Evolutionary conservation across 768 basidiomycete species (phyloP), one percentile per base, ranked within the genome.

Genomic region (Aureoboletus auriporus): DNA sequence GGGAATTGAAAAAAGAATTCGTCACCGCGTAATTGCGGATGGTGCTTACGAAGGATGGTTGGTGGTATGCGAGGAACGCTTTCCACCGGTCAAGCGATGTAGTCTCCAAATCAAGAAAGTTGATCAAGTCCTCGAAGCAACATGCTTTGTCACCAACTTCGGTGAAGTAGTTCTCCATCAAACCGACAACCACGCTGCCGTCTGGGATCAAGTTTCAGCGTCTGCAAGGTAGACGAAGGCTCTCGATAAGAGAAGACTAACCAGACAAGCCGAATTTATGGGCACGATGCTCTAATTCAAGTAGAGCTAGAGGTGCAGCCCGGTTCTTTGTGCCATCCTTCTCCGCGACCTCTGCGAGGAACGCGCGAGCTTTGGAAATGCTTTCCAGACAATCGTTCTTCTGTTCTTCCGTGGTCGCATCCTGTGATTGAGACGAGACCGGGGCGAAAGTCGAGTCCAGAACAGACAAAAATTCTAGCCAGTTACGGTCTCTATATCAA

Each of bases 81-180:
- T 71, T 75, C 79, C 84, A 86, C 45, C 70, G 68, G 5, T 66
- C 47, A 10, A 77, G 66, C 28, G 76, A 74, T 11, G 76, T 70
- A 42, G 66, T 75, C 20, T 76, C 68, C 12, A 87, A 66, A 8
- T 59, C 60, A 46, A 85, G 65, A 61, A 86, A 92, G 4, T 83
- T 80, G 55, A 75, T 76, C 35, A 95, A 69, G 58, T 96, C 93
- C 67, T 94, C 93, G 49, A 83, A 89, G 64, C 90, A 92, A 65
- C 88, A 91, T 6, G 84, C 73, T 66, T 93, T 95, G 64, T 84
- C 81, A 28, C 88, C 85, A 56, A 92, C 80, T 49, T 71, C 71
- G 35, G 78, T 70, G 60, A 92, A 82, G 65, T 94, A 95, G 41
- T 73, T 67, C 58, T 80, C 71, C 60, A 93, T 68, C 47, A 84